A percentile compares a stretch with the other conserved stretches of the same genome.
Evolutionary conservation across 768 basidiomycete species (phyloP).

Genomic region (Cyclocybe cylindracea): DNA sequence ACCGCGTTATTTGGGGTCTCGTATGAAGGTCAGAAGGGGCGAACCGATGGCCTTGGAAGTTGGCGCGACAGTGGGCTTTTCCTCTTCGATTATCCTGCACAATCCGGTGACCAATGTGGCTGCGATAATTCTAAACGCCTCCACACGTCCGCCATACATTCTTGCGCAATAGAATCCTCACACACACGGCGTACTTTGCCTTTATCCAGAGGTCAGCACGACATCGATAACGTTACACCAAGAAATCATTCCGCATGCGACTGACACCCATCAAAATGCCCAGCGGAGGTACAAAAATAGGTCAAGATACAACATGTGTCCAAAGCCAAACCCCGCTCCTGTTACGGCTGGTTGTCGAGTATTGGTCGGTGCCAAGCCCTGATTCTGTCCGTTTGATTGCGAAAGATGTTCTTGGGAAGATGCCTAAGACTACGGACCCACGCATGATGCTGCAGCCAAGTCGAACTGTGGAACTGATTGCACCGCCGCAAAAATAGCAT

Average conservation of each 20-base stretch:
- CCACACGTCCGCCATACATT: too few species aligned
- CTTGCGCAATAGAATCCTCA: too few species aligned
- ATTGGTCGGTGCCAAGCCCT: conserved; percentile 22
- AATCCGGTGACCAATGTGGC: background rate
- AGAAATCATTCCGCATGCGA: conserved; percentile 7
- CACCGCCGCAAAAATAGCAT: background rate
- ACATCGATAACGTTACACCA: background rate
- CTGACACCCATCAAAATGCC: conserved; percentile 14
- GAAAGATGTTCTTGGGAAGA: conserved; percentile 7
- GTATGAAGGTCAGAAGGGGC: too few species aligned
- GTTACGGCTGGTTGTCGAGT: conserved; percentile 24
- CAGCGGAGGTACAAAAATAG: conserved; percentile 22
- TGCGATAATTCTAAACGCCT: background rate
- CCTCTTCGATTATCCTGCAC: background rate
- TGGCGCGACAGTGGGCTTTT: too few species aligned
- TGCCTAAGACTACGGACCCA: background rate
- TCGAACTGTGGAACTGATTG: background rate
- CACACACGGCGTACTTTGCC: too few species aligned
- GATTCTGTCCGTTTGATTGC: conserved; percentile 2
- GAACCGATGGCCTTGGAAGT: too few species aligned
- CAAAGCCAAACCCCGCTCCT: conserved; percentile 9
- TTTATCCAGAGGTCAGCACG: too few species aligned
- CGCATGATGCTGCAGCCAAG: background rate
- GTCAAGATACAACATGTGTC: conserved; percentile 16
- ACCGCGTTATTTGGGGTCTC: too few species aligned